Percentiles rank a stretch among this genome's conserved stretches.
These are phyloP conservation scores for Termitomyces sp. DNA, from an alignment of 768 basidiomycete genomes.

Conservation along the genomic window DNA sequence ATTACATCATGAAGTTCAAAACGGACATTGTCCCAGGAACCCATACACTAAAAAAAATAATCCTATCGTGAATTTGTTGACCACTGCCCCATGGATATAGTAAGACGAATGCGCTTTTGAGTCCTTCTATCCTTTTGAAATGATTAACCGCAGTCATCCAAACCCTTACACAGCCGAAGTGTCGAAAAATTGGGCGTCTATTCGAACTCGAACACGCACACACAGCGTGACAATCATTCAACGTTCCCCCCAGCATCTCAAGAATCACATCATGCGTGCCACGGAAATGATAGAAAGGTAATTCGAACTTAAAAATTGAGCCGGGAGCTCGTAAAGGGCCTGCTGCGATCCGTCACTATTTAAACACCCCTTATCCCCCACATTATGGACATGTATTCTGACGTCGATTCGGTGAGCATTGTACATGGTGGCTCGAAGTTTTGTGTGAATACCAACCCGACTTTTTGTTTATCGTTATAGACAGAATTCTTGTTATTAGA, in stretches of 20 bases:
- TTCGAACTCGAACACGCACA: slow-evolving; percentile 1
- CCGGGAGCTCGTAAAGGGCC: not conserved
- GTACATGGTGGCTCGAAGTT: no score
- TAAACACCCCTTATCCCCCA: not conserved
- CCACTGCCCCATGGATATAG: not conserved
- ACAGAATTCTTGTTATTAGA: slow-evolving; percentile 14
- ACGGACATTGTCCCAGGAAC: not conserved
- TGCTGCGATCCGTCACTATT: not conserved
- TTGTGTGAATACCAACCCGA: not conserved
- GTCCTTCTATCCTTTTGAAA: not conserved
- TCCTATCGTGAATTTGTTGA: no score
- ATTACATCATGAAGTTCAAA: slow-evolving; percentile 4
- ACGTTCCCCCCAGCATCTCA: not conserved
- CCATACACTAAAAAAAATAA: not conserved
- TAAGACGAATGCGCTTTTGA: not conserved
- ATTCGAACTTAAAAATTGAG: not conserved
- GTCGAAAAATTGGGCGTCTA: not conserved
- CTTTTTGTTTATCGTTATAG: not conserved
- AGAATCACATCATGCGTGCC: not conserved
- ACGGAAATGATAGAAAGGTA: not conserved
- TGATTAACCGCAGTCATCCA: not conserved
- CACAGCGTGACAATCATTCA: not conserved
- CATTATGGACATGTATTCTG: not conserved
- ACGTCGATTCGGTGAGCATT: not conserved
- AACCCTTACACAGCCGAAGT: not conserved